Conservation (phyloP, 208 protist genomes). For the Tritrichomonas foetus region DNA sequence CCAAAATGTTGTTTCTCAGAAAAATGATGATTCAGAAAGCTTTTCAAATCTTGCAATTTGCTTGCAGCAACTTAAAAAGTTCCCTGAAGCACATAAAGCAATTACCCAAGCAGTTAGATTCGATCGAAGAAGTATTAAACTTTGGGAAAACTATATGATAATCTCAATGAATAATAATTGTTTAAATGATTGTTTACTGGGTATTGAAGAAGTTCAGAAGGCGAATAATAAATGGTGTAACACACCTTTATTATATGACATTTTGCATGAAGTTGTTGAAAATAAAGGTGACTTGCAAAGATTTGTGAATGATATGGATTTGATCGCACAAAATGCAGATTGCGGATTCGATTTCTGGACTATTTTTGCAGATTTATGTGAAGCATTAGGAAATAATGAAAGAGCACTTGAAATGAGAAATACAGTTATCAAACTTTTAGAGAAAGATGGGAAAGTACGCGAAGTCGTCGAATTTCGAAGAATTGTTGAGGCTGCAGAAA, state of each 20-base stretch:
- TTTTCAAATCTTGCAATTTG: slow-evolving; percentile 1
- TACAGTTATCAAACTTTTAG: not conserved
- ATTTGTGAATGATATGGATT: not conserved
- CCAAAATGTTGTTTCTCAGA: not conserved
- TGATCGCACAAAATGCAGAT: slow-evolving; percentile 11
- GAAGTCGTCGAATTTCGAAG: not conserved
- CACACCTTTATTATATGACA: slow-evolving; percentile 7
- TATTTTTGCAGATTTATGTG: not conserved
- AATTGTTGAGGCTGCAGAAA: not conserved
- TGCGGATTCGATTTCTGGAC: slow-evolving; percentile 41
- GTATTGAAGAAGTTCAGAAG: not conserved
- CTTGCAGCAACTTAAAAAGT: not conserved
- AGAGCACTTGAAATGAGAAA: not conserved
- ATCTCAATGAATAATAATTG: not conserved
- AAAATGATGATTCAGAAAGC: not conserved
- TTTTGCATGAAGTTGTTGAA: not conserved
- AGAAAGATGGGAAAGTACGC: not conserved
- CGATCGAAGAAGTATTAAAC: not conserved
- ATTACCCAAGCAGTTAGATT: slow-evolving; percentile 39
- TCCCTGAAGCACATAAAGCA: slow-evolving; percentile 1
- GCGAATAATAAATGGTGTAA: slow-evolving; percentile 13
- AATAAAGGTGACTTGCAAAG: not conserved
- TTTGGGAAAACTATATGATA: slow-evolving; percentile 31
- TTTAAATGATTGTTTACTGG: not conserved
- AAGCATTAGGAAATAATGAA: not conserved